Evolutionary conservation across 169 alveolate species (phyloP).

Genomic region (Plasmodium chabaudi): DNA sequence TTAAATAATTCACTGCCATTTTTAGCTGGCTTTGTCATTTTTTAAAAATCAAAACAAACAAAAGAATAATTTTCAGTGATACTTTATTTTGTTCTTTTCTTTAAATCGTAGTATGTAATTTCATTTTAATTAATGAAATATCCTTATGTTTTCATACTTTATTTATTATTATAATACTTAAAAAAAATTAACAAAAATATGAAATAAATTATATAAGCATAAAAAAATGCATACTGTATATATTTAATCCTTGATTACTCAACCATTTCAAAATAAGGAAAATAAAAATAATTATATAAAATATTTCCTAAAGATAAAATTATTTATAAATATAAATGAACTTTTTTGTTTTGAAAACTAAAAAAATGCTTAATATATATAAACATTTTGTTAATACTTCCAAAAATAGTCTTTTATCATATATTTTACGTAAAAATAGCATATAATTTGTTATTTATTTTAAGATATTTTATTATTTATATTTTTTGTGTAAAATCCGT

Average conservation of each 20-base stretch:
- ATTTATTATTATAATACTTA: neutral
- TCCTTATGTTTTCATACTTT: neutral
- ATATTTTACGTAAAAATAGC: neutral
- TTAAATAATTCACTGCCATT: slow-evolving; percentile 43
- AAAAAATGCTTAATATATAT: neutral
- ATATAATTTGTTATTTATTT: neutral
- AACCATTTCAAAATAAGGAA: no score
- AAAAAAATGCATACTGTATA: no score
- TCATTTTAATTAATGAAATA: slow-evolving; percentile 8
- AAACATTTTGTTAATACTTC: neutral
- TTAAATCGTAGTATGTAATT: neutral
- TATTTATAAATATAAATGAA: no score
- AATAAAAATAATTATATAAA: no score
- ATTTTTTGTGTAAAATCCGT: no score
- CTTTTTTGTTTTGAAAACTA: no score
- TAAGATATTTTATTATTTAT: neutral
- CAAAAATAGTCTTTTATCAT: neutral
- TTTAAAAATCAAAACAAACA: slow-evolving; percentile 25
- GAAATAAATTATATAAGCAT: no score
- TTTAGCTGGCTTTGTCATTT: slow-evolving; percentile 39
- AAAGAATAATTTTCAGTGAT: slow-evolving; percentile 9
- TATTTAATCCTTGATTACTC: no score
- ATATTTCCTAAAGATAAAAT: no score
- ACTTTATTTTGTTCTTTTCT: slow-evolving; percentile 8
- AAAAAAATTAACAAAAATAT: neutral